Conservation (phyloP, 441 rosid genomes). For the California macrophylla region DNA sequence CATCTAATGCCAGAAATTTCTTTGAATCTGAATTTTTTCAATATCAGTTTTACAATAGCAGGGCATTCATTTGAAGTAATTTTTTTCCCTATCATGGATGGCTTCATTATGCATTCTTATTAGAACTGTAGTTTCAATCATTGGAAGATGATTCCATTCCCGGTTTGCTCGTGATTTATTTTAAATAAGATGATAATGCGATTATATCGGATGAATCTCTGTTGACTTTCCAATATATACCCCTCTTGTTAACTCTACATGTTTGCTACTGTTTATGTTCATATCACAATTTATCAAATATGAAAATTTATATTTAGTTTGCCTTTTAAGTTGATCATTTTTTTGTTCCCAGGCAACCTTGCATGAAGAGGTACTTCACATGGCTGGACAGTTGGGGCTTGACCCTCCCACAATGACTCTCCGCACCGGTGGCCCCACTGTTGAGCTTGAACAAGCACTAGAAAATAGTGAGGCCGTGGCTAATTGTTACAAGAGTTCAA, state of each 20-base stretch:
- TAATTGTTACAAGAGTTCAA: slow-evolving; percentile 54
- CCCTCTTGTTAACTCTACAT: not conserved
- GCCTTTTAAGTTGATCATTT: slow-evolving; percentile 7
- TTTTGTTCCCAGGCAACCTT: slow-evolving; percentile 61
- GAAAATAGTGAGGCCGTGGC: slow-evolving; percentile 88
- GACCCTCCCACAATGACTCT: slow-evolving; percentile 81
- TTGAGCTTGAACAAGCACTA: slow-evolving; percentile 74
- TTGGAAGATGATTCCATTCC: not conserved
- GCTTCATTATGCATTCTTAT: not conserved
- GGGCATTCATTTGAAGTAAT: not conserved
- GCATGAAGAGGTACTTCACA: slow-evolving; percentile 66
- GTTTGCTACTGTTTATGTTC: not conserved
- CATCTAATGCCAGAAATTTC: not conserved
- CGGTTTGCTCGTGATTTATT: not conserved
- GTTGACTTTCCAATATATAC: not conserved
- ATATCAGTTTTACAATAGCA: not conserved
- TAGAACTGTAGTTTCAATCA: not conserved
- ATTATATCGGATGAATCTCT: not conserved
- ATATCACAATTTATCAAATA: not conserved
- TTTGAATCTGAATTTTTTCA: not conserved
- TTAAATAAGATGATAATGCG: not conserved
- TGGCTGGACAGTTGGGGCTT: slow-evolving; percentile 97
- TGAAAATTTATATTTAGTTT: not conserved
- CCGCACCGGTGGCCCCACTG: slow-evolving; percentile 44
- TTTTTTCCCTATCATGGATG: not conserved